These are phyloP conservation scores for Jasminum sambac DNA, from an alignment of 257 asterid species.

Conservation along the genomic window DNA sequence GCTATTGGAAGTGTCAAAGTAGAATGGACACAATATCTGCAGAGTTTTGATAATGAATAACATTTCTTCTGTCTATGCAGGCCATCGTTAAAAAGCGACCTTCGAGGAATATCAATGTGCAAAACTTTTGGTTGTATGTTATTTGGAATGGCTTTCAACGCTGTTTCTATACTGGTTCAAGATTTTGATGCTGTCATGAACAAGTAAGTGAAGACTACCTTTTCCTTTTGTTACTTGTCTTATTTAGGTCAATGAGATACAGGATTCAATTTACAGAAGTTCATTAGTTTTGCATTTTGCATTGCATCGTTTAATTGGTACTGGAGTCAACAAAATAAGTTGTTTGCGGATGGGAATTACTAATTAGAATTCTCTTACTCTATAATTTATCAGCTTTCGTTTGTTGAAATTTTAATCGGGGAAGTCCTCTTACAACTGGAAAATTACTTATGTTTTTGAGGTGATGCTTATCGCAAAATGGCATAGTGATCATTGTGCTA, in stretches of 20 bases:
- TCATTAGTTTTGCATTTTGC: constrained; percentile 5
- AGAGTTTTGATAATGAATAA: constrained; percentile 9
- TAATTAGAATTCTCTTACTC: constrained; percentile 16
- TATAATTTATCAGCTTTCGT: neutral
- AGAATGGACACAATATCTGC: constrained; percentile 4
- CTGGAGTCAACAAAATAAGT: neutral
- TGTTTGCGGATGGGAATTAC: constrained; percentile 18
- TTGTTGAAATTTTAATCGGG: constrained; percentile 14
- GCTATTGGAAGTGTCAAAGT: neutral
- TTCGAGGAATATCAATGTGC: constrained; percentile 97
- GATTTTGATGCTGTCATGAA: constrained; percentile 88
- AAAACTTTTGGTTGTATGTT: constrained; percentile 98
- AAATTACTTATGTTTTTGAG: neutral
- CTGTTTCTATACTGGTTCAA: constrained; percentile 77
- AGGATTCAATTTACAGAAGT: constrained; percentile 4
- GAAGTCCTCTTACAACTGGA: constrained; percentile 16
- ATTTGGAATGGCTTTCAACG: constrained; percentile 96
- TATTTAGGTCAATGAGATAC: constrained; percentile 18
- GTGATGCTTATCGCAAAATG: neutral
- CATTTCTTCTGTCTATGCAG: constrained; percentile 48
- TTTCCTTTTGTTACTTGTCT: neutral
- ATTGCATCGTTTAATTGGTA: neutral
- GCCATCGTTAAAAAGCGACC: constrained; percentile 90
- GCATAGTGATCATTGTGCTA: neutral
- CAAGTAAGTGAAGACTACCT: constrained; percentile 54